phyloP scores from a whole-genome alignment of 257 asterid species.

The Solanum okadae region DNA sequence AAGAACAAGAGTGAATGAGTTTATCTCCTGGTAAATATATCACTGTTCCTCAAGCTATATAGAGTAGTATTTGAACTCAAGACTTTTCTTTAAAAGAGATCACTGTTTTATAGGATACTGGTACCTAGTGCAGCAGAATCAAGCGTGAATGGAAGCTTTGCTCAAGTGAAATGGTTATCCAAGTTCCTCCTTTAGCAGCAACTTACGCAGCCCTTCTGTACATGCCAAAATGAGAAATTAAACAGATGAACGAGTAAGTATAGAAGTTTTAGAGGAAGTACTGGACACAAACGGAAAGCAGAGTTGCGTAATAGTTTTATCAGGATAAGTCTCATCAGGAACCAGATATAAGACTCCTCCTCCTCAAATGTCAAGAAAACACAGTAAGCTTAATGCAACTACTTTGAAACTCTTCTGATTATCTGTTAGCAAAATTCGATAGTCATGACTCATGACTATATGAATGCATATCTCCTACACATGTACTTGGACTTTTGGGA shows the following conservation, averaged over 20 bases:
- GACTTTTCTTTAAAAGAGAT: not conserved
- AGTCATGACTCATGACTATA: not conserved
- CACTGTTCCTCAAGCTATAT: not conserved
- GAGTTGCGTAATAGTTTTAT: not conserved
- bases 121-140: not conserved
- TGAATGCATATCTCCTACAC: not conserved
- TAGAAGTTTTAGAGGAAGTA: not conserved
- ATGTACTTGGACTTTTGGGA: not conserved
- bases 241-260: not conserved
- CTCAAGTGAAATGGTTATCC: not conserved
- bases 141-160: not conserved
- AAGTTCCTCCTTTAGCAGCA: not conserved
- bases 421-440: not conserved
- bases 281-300: not conserved
- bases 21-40: not conserved
- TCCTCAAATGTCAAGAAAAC: not conserved
- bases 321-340: not conserved
- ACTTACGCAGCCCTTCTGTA: not conserved
- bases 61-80: not conserved
- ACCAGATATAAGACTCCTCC: not conserved
- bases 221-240: not conserved
- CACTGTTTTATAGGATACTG: not conserved
- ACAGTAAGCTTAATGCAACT: not conserved
- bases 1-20: not conserved
- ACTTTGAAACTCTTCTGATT: not conserved